Base-by-base conservation (phyloP, 345 rosid genomes). In the Hibiscus mutabilis region DNA sequence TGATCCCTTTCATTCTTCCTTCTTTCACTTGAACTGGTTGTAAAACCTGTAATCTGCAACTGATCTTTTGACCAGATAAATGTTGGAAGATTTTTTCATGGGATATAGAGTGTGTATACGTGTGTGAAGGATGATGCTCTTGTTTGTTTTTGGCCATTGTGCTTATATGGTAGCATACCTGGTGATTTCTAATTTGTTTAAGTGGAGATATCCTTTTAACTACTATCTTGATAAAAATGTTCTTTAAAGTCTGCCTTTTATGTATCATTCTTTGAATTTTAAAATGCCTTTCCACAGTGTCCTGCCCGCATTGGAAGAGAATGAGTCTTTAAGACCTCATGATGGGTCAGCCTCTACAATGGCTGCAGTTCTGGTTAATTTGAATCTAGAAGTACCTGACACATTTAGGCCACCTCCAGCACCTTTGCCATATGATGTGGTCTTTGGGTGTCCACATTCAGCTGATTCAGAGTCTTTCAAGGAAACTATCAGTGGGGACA, bases 221-320 rank as follows among this genome's bases (percentile, higher is more conserved):
- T 15, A 16, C 60, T 16, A 31, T 63, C 14, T 10, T 52, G 47
- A 61, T 9, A 37, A 56, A 15, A 42, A n/a, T 19, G 40, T 25
- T 64, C 12, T 59, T 59, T 37, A 18, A 35, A 19, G 60, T 21
- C 13, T 57, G 33, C 16, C 19, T 68, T 46, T 51, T 67, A 8
- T 37, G 42, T 37, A 70, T 27, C 69, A 24, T 1, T 66, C 69
- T 73, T 29, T 37, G 69, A 74, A 27, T 63, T 80, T 40, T 27
- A 53, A 3, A 63, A 66, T 33, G 70, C 55, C 75, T 74, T 37
- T 21, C 13, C 69, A 77, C 84, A 89, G 96, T 87, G 82, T 27
- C 72, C 89, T 92, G n/a, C 82, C 86, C 72, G 83, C 80, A 58
- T 71, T 84, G 71, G 86, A 82, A 79, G 89, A 84, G 79, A 82